phyloP scores from a whole-genome alignment of 192 early-diverging fungal species.

The Endogone sp. region DNA sequence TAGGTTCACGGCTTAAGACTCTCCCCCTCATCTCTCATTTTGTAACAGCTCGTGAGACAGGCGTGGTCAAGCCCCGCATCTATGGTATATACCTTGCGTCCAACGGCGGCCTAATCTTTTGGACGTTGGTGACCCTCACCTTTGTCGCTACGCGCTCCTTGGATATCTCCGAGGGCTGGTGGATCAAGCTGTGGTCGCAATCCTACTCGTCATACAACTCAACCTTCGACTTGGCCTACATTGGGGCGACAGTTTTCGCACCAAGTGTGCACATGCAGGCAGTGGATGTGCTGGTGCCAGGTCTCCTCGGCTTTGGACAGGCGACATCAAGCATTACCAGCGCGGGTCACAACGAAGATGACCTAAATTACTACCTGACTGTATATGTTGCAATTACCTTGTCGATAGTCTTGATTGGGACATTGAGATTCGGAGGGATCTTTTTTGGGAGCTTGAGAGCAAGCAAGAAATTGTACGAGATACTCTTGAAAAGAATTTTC shows the following conservation, averaged over 20 bases:
- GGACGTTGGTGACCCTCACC: constrained; percentile 46
- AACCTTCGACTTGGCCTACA: background rate
- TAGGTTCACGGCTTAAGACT: no score
- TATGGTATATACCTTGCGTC: constrained; percentile 74
- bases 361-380: constrained; percentile 49
- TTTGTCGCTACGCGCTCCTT: constrained; percentile 40
- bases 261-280: background rate
- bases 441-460: constrained; percentile 52
- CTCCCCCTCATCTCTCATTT: background rate
- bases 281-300: background rate
- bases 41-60: constrained; percentile 53
- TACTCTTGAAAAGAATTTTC: constrained; percentile 53
- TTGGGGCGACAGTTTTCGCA: background rate
- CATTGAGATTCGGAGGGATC: constrained; percentile 22
- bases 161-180: constrained; percentile 56
- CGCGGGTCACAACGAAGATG: constrained; percentile 11
- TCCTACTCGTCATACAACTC: constrained; percentile 1
- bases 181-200: constrained; percentile 59
- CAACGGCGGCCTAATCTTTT: constrained; percentile 57
- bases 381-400: constrained; percentile 54
- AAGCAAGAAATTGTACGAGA: constrained; percentile 49
- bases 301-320: no score
- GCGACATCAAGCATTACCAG: background rate
- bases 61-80: constrained; percentile 69
- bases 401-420: constrained; percentile 15